A percentile compares a stretch with the other conserved stretches of the same genome.
Conservation (phyloP, 177 flowering plant species). For the Telopea speciosissima region DNA sequence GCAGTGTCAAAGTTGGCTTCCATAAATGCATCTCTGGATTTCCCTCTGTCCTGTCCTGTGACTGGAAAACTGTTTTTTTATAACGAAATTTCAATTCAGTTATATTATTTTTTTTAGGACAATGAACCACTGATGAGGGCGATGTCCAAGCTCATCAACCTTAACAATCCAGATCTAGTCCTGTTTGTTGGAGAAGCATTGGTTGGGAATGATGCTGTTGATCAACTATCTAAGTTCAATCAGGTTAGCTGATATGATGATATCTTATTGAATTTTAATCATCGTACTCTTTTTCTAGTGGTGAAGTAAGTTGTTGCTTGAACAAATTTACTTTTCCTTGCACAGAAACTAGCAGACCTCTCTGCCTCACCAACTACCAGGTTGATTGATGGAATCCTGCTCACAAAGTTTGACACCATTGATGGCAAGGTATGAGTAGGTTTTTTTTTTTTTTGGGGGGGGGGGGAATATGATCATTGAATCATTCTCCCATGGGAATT, state of each 20-base stretch:
- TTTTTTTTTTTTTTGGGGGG: too few relatives aligned
- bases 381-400: constrained; percentile 90
- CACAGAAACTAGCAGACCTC: constrained; percentile 88
- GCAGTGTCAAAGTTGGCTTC: not conserved
- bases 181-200: constrained; percentile 97
- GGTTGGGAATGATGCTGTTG: constrained; percentile 97
- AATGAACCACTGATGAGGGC: constrained; percentile 98
- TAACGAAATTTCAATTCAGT: not conserved
- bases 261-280: not conserved
- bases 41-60: not conserved
- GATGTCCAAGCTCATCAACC: constrained; percentile 77
- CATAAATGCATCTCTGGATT: not conserved
- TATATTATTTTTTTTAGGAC: constrained; percentile 39
- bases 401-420: constrained; percentile 92
- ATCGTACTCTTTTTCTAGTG: not conserved
- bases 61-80: not conserved
- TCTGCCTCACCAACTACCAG: constrained; percentile 61
- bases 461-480: too few relatives aligned
- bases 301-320: not conserved
- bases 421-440: constrained; percentile 77
- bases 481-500: too few relatives aligned
- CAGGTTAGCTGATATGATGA: constrained; percentile 41
- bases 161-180: constrained; percentile 87
- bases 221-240: constrained; percentile 86
- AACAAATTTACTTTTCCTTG: not conserved